Evolutionary conservation across 371 early-diverging fungal genomes (phyloP), one percentile per base, ranked within the genome.

Genomic region (Lichtheimia ramosa): DNA sequence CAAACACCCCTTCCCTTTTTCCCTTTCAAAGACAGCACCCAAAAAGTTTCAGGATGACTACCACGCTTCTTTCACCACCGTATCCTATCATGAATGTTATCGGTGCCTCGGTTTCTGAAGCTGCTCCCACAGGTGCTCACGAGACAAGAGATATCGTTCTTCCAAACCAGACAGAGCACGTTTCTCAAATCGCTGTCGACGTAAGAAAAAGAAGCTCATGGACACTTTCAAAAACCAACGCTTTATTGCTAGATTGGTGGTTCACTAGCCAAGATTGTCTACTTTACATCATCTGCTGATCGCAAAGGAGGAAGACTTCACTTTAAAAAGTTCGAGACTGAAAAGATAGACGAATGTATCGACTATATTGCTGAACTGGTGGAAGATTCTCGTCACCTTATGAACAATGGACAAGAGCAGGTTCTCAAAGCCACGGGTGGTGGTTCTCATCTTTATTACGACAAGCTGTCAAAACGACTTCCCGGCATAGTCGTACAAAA

Each of bases 301-400:
- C 68, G 74, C 21, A 77, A 82, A 43, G 96, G 96, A 23, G 97
- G 98, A 2, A 83, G 96, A 12, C 71, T 97, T 61, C 93, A 95
- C 73, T 97, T 97, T 67, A 87, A 84, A 65, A 94, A 92, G 69
- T 96, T 96, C 64, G 95, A 96, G 69, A 97, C 98, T 0, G 94
- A 92, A 66, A 83, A 90, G 56, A 89, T 96, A 40, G 92, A 95
- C 25, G 83, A 90, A 53, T 95, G 95, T 70, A 84, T 96, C 10
- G 89, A 85, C 46, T 97, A 95, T 70, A 83, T 97, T 61, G 74
- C 79, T 48, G 75, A 74, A 6, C 73, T 95, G 39, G 64, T 95
- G 43, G 77, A 83, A n/a, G 83, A 82, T 51, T 78, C 75, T 63
- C 71, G 63, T 60, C 68, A 60, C 53, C 56, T 68, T 48, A 51